Evolutionary conservation across 805 yeast species (phyloP).

Genomic region (Candida vaughaniae): DNA sequence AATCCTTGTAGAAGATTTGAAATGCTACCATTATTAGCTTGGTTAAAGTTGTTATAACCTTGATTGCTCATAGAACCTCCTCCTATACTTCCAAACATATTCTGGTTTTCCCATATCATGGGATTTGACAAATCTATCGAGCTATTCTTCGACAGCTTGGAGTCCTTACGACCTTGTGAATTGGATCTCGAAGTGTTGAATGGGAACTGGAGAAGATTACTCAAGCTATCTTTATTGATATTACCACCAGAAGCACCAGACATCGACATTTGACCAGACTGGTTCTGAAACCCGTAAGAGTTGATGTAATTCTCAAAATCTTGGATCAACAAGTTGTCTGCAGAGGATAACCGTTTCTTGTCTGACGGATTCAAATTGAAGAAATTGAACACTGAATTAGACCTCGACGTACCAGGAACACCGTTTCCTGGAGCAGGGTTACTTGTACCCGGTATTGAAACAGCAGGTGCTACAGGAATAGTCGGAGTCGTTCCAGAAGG

Average conservation of each 20-base stretch:
- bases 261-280: not conserved
- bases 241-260: not conserved
- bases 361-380: slow-evolving; percentile 24
- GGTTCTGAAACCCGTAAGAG: slow-evolving; percentile 4
- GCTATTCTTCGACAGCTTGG: slow-evolving; percentile 25
- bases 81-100: slow-evolving; percentile 11
- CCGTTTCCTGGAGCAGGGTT: slow-evolving; percentile 6
- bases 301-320: slow-evolving; percentile 32
- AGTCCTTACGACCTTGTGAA: slow-evolving; percentile 15
- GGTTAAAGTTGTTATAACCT: not conserved
- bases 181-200: slow-evolving; percentile 12
- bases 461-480: slow-evolving; percentile 5
- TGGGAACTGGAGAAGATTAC: slow-evolving; percentile 21
- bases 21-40: slow-evolving; percentile 22
- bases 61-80: slow-evolving; percentile 19
- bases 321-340: slow-evolving; percentile 24
- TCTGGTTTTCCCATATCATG: slow-evolving; percentile 24
- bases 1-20: slow-evolving; percentile 33
- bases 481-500: slow-evolving; percentile 4
- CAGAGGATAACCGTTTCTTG: slow-evolving; percentile 20
- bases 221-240: slow-evolving; percentile 27
- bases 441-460: slow-evolving; percentile 5
- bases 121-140: slow-evolving; percentile 25
- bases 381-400: slow-evolving; percentile 38
- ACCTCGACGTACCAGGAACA: too few species aligned